These are phyloP conservation scores for Orbilia blumenaviensis DNA, from an alignment of 2,329 filamentous ascomycete genomes.

Conservation along the genomic window DNA sequence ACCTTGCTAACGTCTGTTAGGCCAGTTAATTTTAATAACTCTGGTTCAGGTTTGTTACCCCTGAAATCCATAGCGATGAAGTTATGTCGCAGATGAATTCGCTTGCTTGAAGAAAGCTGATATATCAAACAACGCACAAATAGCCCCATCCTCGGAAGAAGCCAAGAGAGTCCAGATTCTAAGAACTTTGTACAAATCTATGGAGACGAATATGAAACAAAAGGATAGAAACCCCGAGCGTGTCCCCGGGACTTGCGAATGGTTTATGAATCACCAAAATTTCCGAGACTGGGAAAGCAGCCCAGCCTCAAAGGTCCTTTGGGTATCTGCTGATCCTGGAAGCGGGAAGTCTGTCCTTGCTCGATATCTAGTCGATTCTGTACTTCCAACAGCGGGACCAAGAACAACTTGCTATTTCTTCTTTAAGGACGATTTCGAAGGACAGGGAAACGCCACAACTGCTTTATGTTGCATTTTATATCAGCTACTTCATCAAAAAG, in stretches of 20 bases:
- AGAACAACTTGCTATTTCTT: constrained; percentile 63
- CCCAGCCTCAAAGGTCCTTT: constrained; percentile 58
- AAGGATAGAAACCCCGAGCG: constrained; percentile 33
- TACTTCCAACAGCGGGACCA: constrained; percentile 51
- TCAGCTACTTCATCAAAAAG: not conserved
- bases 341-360: constrained; percentile 64
- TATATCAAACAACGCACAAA: not conserved
- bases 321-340: constrained; percentile 63
- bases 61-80: not conserved
- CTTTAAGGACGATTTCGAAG: constrained; percentile 61
- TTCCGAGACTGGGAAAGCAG: constrained; percentile 1
- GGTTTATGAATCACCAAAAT: constrained; percentile 3
- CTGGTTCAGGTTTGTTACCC: not conserved
- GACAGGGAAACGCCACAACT: not conserved
- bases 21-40: not conserved
- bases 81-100: not conserved
- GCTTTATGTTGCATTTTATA: not conserved
- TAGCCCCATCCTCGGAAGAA: no score
- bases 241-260: constrained; percentile 27
- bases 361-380: constrained; percentile 62
- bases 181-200: not conserved
- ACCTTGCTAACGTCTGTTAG: not conserved
- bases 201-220: constrained; percentile 1
- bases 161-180: not conserved
- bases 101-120: not conserved